A percentile compares a stretch with the other conserved stretches of the same genome.
Evolutionary conservation across 2,329 filamentous ascomycete genomes (phyloP).

Genomic region (Fusarium sterilihyphosum): DNA sequence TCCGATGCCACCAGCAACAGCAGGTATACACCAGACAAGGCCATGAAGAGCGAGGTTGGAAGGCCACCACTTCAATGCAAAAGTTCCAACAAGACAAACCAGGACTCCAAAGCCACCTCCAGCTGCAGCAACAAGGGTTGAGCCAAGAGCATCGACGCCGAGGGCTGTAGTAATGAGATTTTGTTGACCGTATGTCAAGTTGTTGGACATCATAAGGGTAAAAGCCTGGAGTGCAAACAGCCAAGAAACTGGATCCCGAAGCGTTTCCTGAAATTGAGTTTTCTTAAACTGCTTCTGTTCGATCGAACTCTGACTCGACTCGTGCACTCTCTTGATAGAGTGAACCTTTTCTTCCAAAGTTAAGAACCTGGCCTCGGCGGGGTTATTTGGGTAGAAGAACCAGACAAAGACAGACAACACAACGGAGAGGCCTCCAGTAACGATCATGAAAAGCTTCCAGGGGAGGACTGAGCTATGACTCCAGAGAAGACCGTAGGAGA

Average conservation of each 20-base stretch:
- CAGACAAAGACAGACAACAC: constrained; percentile 48
- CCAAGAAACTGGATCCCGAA: constrained; percentile 47
- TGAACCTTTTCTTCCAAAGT: constrained; percentile 54
- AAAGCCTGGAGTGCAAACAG: constrained; percentile 46
- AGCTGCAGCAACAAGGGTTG: constrained; percentile 52
- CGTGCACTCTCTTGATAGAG: constrained; percentile 47
- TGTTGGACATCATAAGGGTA: constrained; percentile 51
- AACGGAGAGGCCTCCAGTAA: constrained; percentile 50
- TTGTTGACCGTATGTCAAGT: constrained; percentile 52
- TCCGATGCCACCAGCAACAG: constrained; percentile 41
- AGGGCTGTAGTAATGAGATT: constrained; percentile 50
- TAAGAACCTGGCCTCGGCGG: constrained; percentile 51
- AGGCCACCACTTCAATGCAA: constrained; percentile 46
- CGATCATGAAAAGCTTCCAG: constrained; percentile 53
- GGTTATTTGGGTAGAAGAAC: constrained; percentile 52
- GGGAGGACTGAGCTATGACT: constrained; percentile 45
- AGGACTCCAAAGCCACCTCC: constrained; percentile 49
- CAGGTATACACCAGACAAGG: constrained; percentile 42
- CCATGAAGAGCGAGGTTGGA: constrained; percentile 45
- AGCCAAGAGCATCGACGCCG: constrained; percentile 50
- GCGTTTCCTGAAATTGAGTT: constrained; percentile 43
- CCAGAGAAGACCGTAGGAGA: constrained; percentile 54
- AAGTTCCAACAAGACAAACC: constrained; percentile 46
- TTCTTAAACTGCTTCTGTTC: constrained; percentile 51
- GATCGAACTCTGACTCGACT: constrained; percentile 48